These are phyloP conservation scores for Leishmania tropica DNA, from an alignment of 208 protist genomes.

Conservation along the genomic window DNA sequence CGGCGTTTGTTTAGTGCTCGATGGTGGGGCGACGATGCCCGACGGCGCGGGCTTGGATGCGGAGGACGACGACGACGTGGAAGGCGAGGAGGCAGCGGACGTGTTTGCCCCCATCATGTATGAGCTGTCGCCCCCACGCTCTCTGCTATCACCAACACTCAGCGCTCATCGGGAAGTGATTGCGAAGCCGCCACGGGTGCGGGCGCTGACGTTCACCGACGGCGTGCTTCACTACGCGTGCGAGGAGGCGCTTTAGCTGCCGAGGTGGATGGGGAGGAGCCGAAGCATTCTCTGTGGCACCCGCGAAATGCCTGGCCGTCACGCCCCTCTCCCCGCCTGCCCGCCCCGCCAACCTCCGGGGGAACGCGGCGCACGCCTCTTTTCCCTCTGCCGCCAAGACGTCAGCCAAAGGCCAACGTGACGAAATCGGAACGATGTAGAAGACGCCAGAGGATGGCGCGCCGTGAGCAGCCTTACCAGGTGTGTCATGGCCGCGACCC, in stretches of 20 bases:
- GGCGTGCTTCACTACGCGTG: constrained; percentile 14
- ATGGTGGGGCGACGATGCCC: constrained; percentile 1
- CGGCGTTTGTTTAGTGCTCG: constrained; percentile 2
- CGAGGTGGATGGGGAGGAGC: neutral
- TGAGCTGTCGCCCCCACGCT: constrained; percentile 14
- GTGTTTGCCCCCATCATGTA: constrained; percentile 10
- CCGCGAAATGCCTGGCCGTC: neutral
- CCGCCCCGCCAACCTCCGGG: neutral
- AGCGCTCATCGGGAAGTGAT: neutral
- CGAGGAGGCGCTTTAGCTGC: constrained; percentile 1
- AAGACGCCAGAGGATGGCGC: neutral
- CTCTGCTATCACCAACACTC: neutral
- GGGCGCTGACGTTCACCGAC: constrained; percentile 1
- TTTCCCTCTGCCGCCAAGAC: neutral
- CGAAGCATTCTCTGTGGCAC: neutral
- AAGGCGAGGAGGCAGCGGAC: neutral
- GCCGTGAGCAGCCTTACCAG: neutral
- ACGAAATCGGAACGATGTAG: neutral
- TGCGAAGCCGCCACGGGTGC: neutral
- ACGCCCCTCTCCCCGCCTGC: neutral
- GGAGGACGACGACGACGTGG: neutral
- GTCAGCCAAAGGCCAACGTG: neutral
- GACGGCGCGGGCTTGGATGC: neutral
- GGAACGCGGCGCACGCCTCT: neutral
- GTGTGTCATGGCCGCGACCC: neutral